Conservation (phyloP, 495 filamentous ascomycete genomes). For the Ramalina intermedia region DNA sequence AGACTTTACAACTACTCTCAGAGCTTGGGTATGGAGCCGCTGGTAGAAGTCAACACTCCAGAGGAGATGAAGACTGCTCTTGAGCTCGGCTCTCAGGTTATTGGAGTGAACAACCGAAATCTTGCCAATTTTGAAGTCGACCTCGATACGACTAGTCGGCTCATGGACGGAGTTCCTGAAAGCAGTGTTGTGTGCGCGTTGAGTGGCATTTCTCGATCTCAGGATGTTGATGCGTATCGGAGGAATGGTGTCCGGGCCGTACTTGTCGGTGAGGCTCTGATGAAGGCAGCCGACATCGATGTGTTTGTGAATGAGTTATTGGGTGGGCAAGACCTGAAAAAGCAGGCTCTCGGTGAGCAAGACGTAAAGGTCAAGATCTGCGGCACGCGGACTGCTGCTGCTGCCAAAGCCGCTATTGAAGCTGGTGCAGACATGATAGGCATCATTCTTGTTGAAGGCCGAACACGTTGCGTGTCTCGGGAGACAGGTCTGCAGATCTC, state of each 20-base stretch:
- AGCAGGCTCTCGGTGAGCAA: constrained; percentile 7
- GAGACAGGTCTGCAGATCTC: constrained; percentile 72
- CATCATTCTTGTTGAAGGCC: constrained; percentile 75
- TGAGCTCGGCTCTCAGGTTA: constrained; percentile 77
- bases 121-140: constrained; percentile 94
- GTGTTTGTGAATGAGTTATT: constrained; percentile 73
- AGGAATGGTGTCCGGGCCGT: constrained; percentile 84
- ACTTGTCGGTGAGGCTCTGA: constrained; percentile 88
- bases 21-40: constrained; percentile 88
- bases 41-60: constrained; percentile 90
- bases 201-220: constrained; percentile 82
- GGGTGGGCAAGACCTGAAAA: constrained; percentile 28
- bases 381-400: constrained; percentile 76
- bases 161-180: constrained; percentile 71
- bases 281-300: constrained; percentile 69
- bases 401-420: constrained; percentile 64
- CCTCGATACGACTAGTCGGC: constrained; percentile 77
- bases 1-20: constrained; percentile 76
- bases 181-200: constrained; percentile 88
- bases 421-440: constrained; percentile 86
- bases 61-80: constrained; percentile 87
- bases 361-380: constrained; percentile 76
- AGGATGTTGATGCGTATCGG: constrained; percentile 79
- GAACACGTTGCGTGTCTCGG: constrained; percentile 61
- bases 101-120: constrained; percentile 96